Percentiles rank a stretch among this genome's conserved stretches.
phyloP scores from a whole-genome alignment of 2,329 filamentous ascomycete species.

The Aschersonia sp. region DNA sequence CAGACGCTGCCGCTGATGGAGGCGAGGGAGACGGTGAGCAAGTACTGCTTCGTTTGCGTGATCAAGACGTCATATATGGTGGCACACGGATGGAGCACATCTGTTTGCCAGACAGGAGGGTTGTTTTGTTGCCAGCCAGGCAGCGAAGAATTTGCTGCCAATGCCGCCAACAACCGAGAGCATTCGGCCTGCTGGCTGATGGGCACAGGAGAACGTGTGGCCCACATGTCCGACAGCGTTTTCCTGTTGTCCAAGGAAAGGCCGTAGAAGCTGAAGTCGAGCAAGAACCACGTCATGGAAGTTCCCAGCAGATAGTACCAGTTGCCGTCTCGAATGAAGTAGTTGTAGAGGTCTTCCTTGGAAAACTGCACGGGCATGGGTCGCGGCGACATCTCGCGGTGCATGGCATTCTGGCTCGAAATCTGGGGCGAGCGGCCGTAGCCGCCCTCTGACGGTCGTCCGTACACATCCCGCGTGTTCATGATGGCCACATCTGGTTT shows the following conservation, averaged over 20 bases:
- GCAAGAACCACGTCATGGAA: slow-evolving; percentile 33
- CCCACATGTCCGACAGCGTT: slow-evolving; percentile 22
- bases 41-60: slow-evolving; percentile 36
- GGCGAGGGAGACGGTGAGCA: slow-evolving; percentile 34
- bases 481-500: slow-evolving; percentile 43
- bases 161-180: slow-evolving; percentile 27
- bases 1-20: slow-evolving; percentile 34
- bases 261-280: slow-evolving; percentile 42
- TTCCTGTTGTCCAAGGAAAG: slow-evolving; percentile 30
- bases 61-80: slow-evolving; percentile 37
- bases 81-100: slow-evolving; percentile 31
- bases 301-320: slow-evolving; percentile 24
- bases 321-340: slow-evolving; percentile 28
- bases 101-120: slow-evolving; percentile 34
- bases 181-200: slow-evolving; percentile 26
- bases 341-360: slow-evolving; percentile 30
- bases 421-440: slow-evolving; percentile 8
- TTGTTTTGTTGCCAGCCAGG: slow-evolving; percentile 23
- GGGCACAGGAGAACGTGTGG: slow-evolving; percentile 16
- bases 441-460: slow-evolving; percentile 15
- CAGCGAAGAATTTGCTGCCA: slow-evolving; percentile 27
- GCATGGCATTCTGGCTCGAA: slow-evolving; percentile 11
- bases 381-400: slow-evolving; percentile 17
- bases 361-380: slow-evolving; percentile 34
- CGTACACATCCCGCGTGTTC: slow-evolving; percentile 45